These are phyloP conservation scores for Ocimum tenuiflorum DNA, from an alignment of 257 asterid genomes.

Conservation along the genomic window DNA sequence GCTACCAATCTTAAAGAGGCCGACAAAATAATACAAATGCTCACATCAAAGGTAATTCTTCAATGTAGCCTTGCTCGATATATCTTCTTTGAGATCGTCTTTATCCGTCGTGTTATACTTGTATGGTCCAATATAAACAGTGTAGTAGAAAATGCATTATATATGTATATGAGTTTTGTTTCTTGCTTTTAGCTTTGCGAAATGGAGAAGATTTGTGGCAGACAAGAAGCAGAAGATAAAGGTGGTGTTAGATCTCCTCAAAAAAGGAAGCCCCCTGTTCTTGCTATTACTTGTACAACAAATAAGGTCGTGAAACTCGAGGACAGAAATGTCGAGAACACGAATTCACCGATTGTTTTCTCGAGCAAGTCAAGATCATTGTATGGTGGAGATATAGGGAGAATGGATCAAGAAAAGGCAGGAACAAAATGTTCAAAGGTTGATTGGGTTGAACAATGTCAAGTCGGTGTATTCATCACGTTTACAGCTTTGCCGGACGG, in stretches of 20 bases:
- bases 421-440: neutral
- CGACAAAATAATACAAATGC: neutral
- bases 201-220: neutral
- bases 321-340: neutral
- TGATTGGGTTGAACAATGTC: slow-evolving; percentile 15
- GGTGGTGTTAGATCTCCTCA: neutral
- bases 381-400: neutral
- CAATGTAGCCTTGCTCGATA: no score
- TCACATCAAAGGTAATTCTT: slow-evolving; percentile 13
- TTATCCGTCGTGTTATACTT: no score
- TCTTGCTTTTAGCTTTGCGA: no score
- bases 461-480: slow-evolving; percentile 18
- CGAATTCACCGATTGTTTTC: neutral
- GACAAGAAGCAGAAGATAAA: neutral
- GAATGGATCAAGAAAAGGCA: no score
- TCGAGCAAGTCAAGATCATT: slow-evolving; percentile 13
- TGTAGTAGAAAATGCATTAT: no score
- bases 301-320: neutral
- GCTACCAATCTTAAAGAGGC: slow-evolving; percentile 15
- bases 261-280: neutral
- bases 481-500: slow-evolving; percentile 15
- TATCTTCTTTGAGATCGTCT: no score
- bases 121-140: no score
- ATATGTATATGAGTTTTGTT: neutral
- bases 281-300: neutral